These are phyloP conservation scores for Calonectria hongkongensis DNA, from an alignment of 2,329 filamentous ascomycete genomes.

Conservation along the genomic window DNA sequence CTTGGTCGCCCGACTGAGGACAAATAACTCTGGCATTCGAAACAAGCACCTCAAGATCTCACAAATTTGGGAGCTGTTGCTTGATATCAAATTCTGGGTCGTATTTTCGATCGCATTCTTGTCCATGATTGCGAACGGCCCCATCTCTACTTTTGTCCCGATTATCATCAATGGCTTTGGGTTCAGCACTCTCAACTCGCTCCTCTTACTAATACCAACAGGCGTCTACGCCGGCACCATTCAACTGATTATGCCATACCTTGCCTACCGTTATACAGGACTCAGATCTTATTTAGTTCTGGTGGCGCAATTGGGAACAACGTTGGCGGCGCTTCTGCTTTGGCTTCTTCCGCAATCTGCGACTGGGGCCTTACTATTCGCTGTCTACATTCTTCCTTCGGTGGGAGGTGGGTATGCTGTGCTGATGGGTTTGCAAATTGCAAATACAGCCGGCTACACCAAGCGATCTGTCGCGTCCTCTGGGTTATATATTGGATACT, in stretches of 20 bases:
- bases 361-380: slow-evolving; percentile 67
- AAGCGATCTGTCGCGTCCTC: slow-evolving; percentile 69
- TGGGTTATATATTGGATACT: slow-evolving; percentile 71
- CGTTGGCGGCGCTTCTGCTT: slow-evolving; percentile 53
- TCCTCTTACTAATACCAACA: slow-evolving; percentile 59
- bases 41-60: slow-evolving; percentile 66
- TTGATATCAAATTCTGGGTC: slow-evolving; percentile 63
- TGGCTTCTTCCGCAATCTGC: slow-evolving; percentile 45
- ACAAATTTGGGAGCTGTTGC: slow-evolving; percentile 62
- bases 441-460: slow-evolving; percentile 72
- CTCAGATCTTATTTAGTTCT: slow-evolving; percentile 63
- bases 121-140: slow-evolving; percentile 65
- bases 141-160: slow-evolving; percentile 66
- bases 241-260: slow-evolving; percentile 62
- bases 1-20: slow-evolving; percentile 53
- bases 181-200: slow-evolving; percentile 64
- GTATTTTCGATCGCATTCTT: slow-evolving; percentile 61
- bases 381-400: slow-evolving; percentile 67
- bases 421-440: slow-evolving; percentile 62
- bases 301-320: slow-evolving; percentile 63
- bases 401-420: slow-evolving; percentile 68
- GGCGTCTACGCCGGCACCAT: slow-evolving; percentile 62
- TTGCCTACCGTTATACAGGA: slow-evolving; percentile 61
- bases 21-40: slow-evolving; percentile 61
- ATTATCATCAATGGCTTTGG: slow-evolving; percentile 68